phyloP scores from a whole-genome alignment of 2,329 filamentous ascomycete species.

The Cladosporium oxysporum region DNA sequence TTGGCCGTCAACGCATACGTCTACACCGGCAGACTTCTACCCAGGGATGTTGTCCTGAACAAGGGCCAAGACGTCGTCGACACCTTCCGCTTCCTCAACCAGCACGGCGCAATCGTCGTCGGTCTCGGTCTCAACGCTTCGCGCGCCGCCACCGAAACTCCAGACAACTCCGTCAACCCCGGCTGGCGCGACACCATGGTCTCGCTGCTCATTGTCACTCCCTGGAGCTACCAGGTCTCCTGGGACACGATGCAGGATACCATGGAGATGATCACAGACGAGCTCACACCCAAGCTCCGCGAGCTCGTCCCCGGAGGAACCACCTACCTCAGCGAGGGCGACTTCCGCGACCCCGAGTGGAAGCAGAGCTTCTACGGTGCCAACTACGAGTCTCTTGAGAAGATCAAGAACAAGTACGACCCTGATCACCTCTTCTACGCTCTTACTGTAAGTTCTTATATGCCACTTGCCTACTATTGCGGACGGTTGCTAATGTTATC shows the following conservation, averaged over 20 bases:
- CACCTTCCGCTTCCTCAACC: slow-evolving; percentile 39
- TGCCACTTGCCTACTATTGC: not conserved
- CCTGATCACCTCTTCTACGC: slow-evolving; percentile 46
- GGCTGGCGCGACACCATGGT: slow-evolving; percentile 42
- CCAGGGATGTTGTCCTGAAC: slow-evolving; percentile 36
- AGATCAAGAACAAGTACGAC: slow-evolving; percentile 47
- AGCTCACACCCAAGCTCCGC: slow-evolving; percentile 42
- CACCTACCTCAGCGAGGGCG: slow-evolving; percentile 38
- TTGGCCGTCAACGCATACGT: slow-evolving; percentile 36
- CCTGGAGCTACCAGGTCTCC: slow-evolving; percentile 43
- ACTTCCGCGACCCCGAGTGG: slow-evolving; percentile 45
- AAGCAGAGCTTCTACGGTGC: slow-evolving; percentile 45
- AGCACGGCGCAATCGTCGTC: slow-evolving; percentile 39
- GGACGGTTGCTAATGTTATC: not conserved
- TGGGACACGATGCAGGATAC: slow-evolving; percentile 39
- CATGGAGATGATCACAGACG: slow-evolving; percentile 42
- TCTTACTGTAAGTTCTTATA: slow-evolving; percentile 30
- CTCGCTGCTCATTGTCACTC: slow-evolving; percentile 39
- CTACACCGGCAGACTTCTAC: slow-evolving; percentile 37
- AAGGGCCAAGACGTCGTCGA: slow-evolving; percentile 35
- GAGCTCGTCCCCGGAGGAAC: slow-evolving; percentile 43
- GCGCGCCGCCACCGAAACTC: slow-evolving; percentile 33
- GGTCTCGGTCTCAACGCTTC: slow-evolving; percentile 45
- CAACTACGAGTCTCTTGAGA: slow-evolving; percentile 41
- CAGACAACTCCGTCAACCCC: slow-evolving; percentile 44